Evolutionary conservation across 495 filamentous ascomycete species (phyloP), one percentile per base, ranked within the genome.

Genomic region (Xylaria castorea): DNA sequence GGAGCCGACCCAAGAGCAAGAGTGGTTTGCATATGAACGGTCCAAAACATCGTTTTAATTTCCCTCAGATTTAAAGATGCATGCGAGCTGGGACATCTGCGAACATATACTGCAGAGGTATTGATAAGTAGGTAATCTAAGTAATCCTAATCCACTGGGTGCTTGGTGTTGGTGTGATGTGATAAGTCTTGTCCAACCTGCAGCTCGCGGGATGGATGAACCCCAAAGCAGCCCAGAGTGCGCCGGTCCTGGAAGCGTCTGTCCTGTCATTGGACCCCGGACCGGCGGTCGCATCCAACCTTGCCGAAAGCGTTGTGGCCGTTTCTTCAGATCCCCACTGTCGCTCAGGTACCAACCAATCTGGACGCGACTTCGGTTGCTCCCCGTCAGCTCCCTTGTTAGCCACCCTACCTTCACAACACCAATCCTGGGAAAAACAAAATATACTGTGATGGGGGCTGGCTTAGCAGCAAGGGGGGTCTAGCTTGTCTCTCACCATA

Each of bases 371-470:
- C 30, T 32, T 79, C 75, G 73, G 71, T 77, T 79, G 62, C 75
- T 78, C 73, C 76, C 77, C 73, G 75, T 77, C 67, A 67, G 73
- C 63, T 71, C 70, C 73, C 75, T 53, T 51, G 68, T 61, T 36
- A 36, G n/a, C n/a, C 63, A 40, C 32, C 62, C n/a, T 48, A 14
- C n/a, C 22, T 25, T 20, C 55, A 9, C 40, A 30, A 46, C 51
- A 42, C 67, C 57, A 27, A 40, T 32, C 38, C 53, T 60, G 27
- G 66, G 32, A 51, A 71, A 75, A 73, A 76, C 36, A 72, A 75
- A 69, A 62, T 70, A 76, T 57, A 73, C 68, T 66, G 71, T 71
- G 62, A 58, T 66, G 48, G 66, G 46, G 66, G 20, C 50, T 22
- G 50, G 66, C 36, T 68, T 9, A 68, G 66, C 66, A 55, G 36